Evolutionary conservation across 305 asterid genomes (phyloP).

Genomic region (Rubia tinctorum): DNA sequence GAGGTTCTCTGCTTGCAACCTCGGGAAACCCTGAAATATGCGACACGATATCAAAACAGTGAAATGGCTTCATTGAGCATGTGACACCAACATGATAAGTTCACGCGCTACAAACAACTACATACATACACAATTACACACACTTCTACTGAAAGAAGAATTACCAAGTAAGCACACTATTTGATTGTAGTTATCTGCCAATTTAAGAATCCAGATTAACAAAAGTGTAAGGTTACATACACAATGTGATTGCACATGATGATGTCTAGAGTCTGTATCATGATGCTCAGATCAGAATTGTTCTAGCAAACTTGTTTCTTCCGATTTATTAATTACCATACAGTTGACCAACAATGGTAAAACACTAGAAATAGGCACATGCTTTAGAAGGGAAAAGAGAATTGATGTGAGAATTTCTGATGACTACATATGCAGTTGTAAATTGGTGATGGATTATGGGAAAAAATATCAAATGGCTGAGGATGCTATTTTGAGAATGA

Average conservation of each 20-base stretch:
- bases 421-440: not conserved
- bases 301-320: not conserved
- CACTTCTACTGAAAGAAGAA: not conserved
- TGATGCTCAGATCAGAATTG: not conserved
- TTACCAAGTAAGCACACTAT: not conserved
- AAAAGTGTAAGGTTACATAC: no score
- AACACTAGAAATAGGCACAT: not conserved
- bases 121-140: not conserved
- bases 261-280: no score
- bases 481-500: not conserved
- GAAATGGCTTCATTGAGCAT: not conserved
- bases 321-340: not conserved
- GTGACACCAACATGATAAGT: not conserved
- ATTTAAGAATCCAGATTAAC: not conserved
- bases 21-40: conserved; percentile 42
- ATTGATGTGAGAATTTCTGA: not conserved
- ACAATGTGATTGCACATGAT: no score
- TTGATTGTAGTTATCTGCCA: not conserved
- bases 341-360: not conserved
- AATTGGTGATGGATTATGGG: not conserved
- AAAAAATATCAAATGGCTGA: not conserved
- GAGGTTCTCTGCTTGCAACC: conserved; percentile 50
- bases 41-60: not conserved
- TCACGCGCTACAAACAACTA: not conserved
- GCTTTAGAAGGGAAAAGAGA: not conserved